Evolutionary conservation across 306 rosid genomes (phyloP), one percentile per base, ranked within the genome.

Genomic region (Benincasa hispida): DNA sequence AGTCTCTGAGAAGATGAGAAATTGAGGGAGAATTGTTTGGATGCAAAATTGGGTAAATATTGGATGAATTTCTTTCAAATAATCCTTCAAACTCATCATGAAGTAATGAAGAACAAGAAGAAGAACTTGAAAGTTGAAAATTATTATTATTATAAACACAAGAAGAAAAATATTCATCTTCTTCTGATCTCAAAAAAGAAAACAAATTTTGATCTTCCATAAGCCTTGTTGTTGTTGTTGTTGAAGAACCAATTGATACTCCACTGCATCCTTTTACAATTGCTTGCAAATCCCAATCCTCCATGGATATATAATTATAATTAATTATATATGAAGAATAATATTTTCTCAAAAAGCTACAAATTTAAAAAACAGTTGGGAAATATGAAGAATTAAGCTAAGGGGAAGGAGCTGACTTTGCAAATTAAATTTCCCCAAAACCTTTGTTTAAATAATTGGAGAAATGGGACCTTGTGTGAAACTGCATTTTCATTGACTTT

Each of bases 221-320:
- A 59, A 5, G 18, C 17, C 9, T 8, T 76, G 45, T 6, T 58
- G 39, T 13, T 24, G 34, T 17, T 59, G 48, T 15, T 58, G 35
- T 58, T 58, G 53, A 57, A 25, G 55, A 6, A 50, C 19, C 6
- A 50, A 1, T 47, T 10, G 19, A 27, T 22, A 10, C 45, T 12
- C 45, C 56, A 12, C 32, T 79, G 85, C 76, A 70, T 21, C 98
- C 97, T 82, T 88, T 85, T 24, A 91, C 94, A 60, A 93, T 82
- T 45, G 97, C 92, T 42, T 90, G 92, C 89, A 94, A 88, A 81
- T 87, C 99, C 97, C 99, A 94, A 48, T 87, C 90, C 80, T 88
- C 92, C 79, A 85, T 81, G 68, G 25, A 54, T 74, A 83, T 79
- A 74, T 50, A 28, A 14, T 28, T 12, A 41, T 41, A 37, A 37